These are phyloP conservation scores for Naegleria lovaniensis DNA, from an alignment of 208 protist species.

Conservation along the genomic window DNA sequence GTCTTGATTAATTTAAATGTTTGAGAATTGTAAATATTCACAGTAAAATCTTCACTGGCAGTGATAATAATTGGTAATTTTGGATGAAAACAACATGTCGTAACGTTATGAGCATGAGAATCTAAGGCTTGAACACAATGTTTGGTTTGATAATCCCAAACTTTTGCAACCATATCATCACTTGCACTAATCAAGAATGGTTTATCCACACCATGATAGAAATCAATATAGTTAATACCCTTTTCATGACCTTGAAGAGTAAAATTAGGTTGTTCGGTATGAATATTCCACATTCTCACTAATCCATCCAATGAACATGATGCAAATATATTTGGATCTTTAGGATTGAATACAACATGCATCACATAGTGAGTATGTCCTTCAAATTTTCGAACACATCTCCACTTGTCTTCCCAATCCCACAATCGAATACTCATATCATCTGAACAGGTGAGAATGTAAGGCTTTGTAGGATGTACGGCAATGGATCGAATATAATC, in stretches of 20 bases:
- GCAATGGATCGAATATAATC: constrained; percentile 93
- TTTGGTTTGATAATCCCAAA: constrained; percentile 98
- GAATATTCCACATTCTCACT: constrained; percentile 91
- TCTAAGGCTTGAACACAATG: constrained; percentile 87
- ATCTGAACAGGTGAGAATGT: constrained; percentile 90
- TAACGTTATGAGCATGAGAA: constrained; percentile 93
- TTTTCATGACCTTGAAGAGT: constrained; percentile 95
- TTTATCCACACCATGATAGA: constrained; percentile 93
- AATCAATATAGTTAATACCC: constrained; percentile 97
- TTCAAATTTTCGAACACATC: constrained; percentile 80
- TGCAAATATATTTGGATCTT: constrained; percentile 95
- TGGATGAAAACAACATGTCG: constrained; percentile 85
- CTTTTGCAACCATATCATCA: constrained; percentile 86
- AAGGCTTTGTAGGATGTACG: constrained; percentile 91
- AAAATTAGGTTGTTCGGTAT: constrained; percentile 82
- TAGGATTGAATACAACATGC: constrained; percentile 89
- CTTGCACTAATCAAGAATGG: constrained; percentile 94
- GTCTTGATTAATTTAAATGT: constrained; percentile 85
- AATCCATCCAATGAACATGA: constrained; percentile 91
- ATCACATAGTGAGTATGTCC: constrained; percentile 98
- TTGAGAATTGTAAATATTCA: constrained; percentile 82
- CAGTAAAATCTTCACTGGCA: constrained; percentile 84
- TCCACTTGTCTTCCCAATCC: constrained; percentile 95
- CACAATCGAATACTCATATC: constrained; percentile 96
- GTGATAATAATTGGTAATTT: constrained; percentile 91